Percentiles rank a stretch among this genome's conserved stretches.
Conservation (phyloP, 495 filamentous ascomycete genomes). For the Terfezia claveryi region DNA sequence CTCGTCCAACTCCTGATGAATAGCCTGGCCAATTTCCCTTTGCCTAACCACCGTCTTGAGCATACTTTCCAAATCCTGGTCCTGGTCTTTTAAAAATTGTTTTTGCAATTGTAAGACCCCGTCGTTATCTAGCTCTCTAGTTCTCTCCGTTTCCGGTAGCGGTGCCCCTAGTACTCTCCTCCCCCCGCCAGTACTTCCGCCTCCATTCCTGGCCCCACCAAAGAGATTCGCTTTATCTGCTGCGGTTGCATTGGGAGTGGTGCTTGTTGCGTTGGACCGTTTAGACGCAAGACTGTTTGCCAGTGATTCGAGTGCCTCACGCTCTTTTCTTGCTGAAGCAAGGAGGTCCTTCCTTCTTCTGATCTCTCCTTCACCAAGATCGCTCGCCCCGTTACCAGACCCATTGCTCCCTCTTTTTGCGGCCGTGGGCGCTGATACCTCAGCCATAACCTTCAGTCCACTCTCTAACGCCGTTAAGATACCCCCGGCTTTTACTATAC, state of each 20-base stretch:
- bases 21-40: slow-evolving; percentile 65
- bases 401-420: slow-evolving; percentile 19
- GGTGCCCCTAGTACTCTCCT: slow-evolving; percentile 59
- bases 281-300: slow-evolving; percentile 41
- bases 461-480: slow-evolving; percentile 46
- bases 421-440: slow-evolving; percentile 8
- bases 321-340: slow-evolving; percentile 54
- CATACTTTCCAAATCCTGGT: slow-evolving; percentile 54
- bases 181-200: slow-evolving; percentile 12
- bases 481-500: slow-evolving; percentile 49
- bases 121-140: slow-evolving; percentile 71
- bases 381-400: slow-evolving; percentile 20
- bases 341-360: slow-evolving; percentile 61
- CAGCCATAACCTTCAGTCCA: slow-evolving; percentile 35
- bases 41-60: slow-evolving; percentile 55
- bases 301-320: slow-evolving; percentile 65
- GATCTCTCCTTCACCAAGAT: slow-evolving; percentile 69
- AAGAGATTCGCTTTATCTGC: slow-evolving; percentile 38
- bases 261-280: slow-evolving; percentile 21
- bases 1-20: slow-evolving; percentile 61
- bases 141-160: slow-evolving; percentile 62
- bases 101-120: slow-evolving; percentile 71
- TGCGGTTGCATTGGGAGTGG: slow-evolving; percentile 23
- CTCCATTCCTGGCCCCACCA: slow-evolving; percentile 9
- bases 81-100: slow-evolving; percentile 69